Evolutionary conservation across 169 alveolate genomes (phyloP).

Genomic region (Plasmodium vivax): DNA sequence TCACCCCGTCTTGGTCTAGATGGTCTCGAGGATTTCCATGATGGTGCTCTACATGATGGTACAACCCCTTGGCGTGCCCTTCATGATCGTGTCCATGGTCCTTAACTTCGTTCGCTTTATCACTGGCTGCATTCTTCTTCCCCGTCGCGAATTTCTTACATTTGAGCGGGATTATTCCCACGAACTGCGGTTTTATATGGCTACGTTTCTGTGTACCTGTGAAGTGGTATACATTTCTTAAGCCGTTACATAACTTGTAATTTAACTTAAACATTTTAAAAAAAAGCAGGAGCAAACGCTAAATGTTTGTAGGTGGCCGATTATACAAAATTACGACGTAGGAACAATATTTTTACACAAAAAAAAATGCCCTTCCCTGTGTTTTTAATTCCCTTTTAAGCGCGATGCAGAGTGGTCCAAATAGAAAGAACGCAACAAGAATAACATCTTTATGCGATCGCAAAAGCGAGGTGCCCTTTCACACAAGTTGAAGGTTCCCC

Average conservation of each 20-base stretch:
- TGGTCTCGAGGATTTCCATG: slow-evolving; percentile 91
- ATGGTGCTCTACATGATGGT: slow-evolving; percentile 84
- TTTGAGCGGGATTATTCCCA: slow-evolving; percentile 15
- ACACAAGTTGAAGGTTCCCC: not conserved
- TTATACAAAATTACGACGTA: not conserved
- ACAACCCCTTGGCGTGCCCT: slow-evolving; percentile 74
- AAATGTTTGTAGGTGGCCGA: not conserved
- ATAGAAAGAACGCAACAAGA: not conserved
- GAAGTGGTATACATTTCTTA: slow-evolving; percentile 56
- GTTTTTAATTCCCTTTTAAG: not conserved
- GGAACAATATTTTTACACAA: slow-evolving; percentile 3
- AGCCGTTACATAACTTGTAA: slow-evolving; percentile 48
- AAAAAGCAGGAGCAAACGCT: not conserved
- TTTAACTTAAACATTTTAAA: slow-evolving; percentile 59
- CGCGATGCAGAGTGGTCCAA: not conserved
- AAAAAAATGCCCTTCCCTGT: not conserved
- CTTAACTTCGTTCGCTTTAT: not conserved
- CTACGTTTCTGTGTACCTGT: slow-evolving; percentile 9
- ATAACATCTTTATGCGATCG: not conserved
- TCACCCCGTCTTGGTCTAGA: slow-evolving; percentile 86
- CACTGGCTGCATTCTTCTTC: slow-evolving; percentile 2
- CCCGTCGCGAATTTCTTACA: slow-evolving; percentile 46
- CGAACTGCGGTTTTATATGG: not conserved
- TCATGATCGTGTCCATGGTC: slow-evolving; percentile 13
- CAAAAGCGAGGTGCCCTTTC: not conserved